Conservation (phyloP, 176 grass and related monocot species). For the Juncus inflexus region DNA sequence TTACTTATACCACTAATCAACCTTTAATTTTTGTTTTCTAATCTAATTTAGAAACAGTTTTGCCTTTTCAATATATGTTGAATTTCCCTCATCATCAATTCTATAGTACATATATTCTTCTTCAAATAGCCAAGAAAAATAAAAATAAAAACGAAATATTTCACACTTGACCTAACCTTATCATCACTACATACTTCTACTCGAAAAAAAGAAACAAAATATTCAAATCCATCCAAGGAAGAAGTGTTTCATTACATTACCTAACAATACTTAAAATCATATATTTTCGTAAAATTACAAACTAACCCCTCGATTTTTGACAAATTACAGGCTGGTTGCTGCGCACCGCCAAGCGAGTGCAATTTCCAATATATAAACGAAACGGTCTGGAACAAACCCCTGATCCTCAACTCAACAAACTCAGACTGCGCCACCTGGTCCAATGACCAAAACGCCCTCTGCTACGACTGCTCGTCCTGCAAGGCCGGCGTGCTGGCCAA, state of each 20-base stretch:
- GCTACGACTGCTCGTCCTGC: constrained; percentile 76
- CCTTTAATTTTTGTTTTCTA: neutral
- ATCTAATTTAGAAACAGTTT: neutral
- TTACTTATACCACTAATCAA: constrained; percentile 4
- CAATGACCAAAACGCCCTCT: constrained; percentile 46
- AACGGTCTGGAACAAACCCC: constrained; percentile 63
- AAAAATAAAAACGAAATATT: neutral
- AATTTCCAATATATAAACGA: constrained; percentile 63
- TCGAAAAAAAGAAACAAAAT: constrained; percentile 2
- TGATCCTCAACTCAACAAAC: constrained; percentile 32
- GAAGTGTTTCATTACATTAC: no score
- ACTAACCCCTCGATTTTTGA: neutral
- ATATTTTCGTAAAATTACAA: neutral
- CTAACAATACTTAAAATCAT: no score
- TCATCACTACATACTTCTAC: neutral
- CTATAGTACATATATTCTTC: constrained; percentile 1
- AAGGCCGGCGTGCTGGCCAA: constrained; percentile 87
- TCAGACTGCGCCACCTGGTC: constrained; percentile 76
- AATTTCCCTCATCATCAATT: neutral
- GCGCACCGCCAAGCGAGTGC: constrained; percentile 79
- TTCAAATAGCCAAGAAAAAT: neutral
- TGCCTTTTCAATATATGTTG: constrained; percentile 12
- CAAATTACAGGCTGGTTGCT: constrained; percentile 69
- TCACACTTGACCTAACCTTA: constrained; percentile 2
- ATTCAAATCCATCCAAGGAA: neutral